Evolutionary conservation across 352 stramenopile species (phyloP).

Genomic region (Blastocystis sp.): DNA sequence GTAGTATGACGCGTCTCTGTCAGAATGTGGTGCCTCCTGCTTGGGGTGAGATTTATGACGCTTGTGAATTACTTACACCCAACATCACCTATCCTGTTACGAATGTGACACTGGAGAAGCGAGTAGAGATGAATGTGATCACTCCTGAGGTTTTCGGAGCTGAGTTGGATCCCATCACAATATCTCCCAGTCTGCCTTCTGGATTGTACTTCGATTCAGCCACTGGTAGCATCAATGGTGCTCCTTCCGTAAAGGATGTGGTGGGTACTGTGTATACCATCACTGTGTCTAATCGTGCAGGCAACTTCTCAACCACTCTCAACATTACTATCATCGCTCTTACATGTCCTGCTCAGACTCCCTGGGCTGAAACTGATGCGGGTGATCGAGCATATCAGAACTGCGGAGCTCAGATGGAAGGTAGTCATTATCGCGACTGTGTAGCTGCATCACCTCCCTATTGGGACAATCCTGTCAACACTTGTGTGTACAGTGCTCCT

Average conservation of each 20-base stretch:
- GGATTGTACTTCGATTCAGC: slow-evolving; percentile 38
- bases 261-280: slow-evolving; percentile 22
- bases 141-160: slow-evolving; percentile 43
- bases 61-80: slow-evolving; percentile 44
- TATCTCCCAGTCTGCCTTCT: slow-evolving; percentile 10
- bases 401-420: slow-evolving; percentile 26
- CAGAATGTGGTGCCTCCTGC: neutral
- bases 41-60: slow-evolving; percentile 7
- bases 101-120: slow-evolving; percentile 57
- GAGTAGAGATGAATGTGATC: slow-evolving; percentile 38
- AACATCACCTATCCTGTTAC: slow-evolving; percentile 58
- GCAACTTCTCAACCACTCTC: slow-evolving; percentile 20
- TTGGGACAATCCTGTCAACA: slow-evolving; percentile 47
- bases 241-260: slow-evolving; percentile 20
- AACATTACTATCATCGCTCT: slow-evolving; percentile 47
- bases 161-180: neutral
- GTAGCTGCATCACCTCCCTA: neutral
- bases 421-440: slow-evolving; percentile 27
- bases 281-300: slow-evolving; percentile 32
- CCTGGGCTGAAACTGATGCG: slow-evolving; percentile 38
- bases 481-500: slow-evolving; percentile 6
- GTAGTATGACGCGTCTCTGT: slow-evolving; percentile 48
- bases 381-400: slow-evolving; percentile 52
- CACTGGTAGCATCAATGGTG: slow-evolving; percentile 13
- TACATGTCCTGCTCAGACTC: slow-evolving; percentile 15